Evolutionary conservation across 1,284 basidiomycete species (phyloP), one percentile per base, ranked within the genome.

Genomic region (Marasmius fiardii): DNA sequence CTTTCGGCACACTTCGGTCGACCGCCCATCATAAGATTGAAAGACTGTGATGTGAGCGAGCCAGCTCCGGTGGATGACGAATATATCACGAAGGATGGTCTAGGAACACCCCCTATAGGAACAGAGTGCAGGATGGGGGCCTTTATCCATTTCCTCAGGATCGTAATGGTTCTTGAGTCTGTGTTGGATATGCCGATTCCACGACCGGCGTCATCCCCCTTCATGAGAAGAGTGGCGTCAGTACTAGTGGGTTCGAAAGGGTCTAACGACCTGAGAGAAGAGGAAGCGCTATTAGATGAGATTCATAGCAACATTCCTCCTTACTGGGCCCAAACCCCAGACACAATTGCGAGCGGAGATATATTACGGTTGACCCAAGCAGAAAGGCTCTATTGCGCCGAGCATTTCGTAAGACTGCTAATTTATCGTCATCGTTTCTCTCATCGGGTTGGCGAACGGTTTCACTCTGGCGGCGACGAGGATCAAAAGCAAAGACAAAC

Each of bases 31-130:
- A 79, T 95, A 60, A 81, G 92, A 47, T 70, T 94, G 58, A 80
- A 90, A 56, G 93, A 95, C 67, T 94, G 91, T 70, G 93, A 95
- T 66, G 87, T 93, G 12, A 80, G 83, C 5, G 92, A 94, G 68
- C 92, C 92, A 1, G 72, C 85, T 8, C 78, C 88, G 20, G 81
- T 94, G n/a, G 93, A 94, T 67, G 93, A 95, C 68, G 92, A 95
- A 66, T 90, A 82, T 68, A 87, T 95, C 61, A 86, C 89, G 1
- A 79, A 76, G 20, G 91, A 93, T 10, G 81, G 81, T 16, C 73
- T 92, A 39, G 80, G 82, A 18, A 70, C 81, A 1, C 90, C 90
- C 58, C 83, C 88, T 1, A 74, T 80, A 4, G 87, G 88, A 20
- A 83, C 80, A 11, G 83, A 88, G 62, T 88, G 84, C 64, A 79